A percentile compares a stretch with the other conserved stretches of the same genome.
Conservation (phyloP, 2,329 filamentous ascomycete genomes). For the Coniosporium uncinatum region DNA sequence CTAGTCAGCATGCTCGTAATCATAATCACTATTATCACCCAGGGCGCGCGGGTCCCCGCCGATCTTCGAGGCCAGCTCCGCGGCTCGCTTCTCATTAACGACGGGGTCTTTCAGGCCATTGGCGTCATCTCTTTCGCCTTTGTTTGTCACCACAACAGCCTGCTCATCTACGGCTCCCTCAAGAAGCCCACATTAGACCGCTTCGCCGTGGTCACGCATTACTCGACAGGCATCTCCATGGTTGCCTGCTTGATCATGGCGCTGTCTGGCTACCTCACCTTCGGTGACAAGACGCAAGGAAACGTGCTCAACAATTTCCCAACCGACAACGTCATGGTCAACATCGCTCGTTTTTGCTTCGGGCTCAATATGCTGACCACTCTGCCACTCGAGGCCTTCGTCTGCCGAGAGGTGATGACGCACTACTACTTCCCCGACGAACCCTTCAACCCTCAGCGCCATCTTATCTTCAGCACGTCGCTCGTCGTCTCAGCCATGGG, state of each 20-base stretch:
- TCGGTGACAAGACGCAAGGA: slow-evolving; percentile 85
- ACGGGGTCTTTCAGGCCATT: slow-evolving; percentile 90
- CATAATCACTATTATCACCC: slow-evolving; percentile 78
- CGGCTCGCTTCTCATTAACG: slow-evolving; percentile 70
- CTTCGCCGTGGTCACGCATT: slow-evolving; percentile 90
- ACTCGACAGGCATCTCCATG: slow-evolving; percentile 86
- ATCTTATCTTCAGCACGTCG: slow-evolving; percentile 78
- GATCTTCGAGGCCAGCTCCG: slow-evolving; percentile 68
- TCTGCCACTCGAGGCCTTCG: slow-evolving; percentile 92
- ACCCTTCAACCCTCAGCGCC: slow-evolving; percentile 77
- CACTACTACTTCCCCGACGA: slow-evolving; percentile 72
- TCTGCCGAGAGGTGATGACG: slow-evolving; percentile 94
- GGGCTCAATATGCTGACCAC: slow-evolving; percentile 99
- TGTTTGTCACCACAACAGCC: slow-evolving; percentile 87
- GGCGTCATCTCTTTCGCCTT: slow-evolving; percentile 96
- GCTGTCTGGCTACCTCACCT: slow-evolving; percentile 84
- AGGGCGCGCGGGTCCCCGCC: slow-evolving; percentile 69
- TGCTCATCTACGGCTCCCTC: slow-evolving; percentile 95
- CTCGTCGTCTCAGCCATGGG: slow-evolving; percentile 76
- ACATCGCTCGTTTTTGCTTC: slow-evolving; percentile 90
- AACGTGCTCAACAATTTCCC: slow-evolving; percentile 99
- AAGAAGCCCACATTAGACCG: slow-evolving; percentile 93
- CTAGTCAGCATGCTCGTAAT: slow-evolving; percentile 93
- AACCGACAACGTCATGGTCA: slow-evolving; percentile 85
- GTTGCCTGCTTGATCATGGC: slow-evolving; percentile 89